Evolutionary conservation across 768 basidiomycete species (phyloP), one percentile per base, ranked within the genome.

Genomic region (Psilocybe subaeruginosa): DNA sequence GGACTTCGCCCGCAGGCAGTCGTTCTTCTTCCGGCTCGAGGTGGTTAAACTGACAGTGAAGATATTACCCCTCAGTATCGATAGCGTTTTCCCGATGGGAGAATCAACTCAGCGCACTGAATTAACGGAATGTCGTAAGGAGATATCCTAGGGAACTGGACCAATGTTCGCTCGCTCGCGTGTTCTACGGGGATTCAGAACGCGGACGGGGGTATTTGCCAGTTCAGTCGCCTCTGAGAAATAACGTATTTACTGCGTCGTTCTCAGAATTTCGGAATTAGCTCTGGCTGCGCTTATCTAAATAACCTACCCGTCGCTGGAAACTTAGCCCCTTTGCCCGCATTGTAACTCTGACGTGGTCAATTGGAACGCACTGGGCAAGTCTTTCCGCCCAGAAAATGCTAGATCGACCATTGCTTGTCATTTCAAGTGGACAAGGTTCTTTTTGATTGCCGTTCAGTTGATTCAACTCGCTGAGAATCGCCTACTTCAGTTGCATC

Each of bases 401-500:
- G 64, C 39, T 54, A 35, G 35, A 54, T 27, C 54, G 43, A 30
- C 52, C 49, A 50, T 50, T 30, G 47, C 64, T 66, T 7, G 52
- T 65, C 43, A 55, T 70, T 29, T 60, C 66, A 57, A 60, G 60
- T 51, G 63, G 61, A 37, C 69, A 69, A 67, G 63, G 71, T 69
- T 37, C 47, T 61, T 64, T 48, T 23, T 48, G 43, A 51, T 49
- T 39, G 23, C 12, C 39, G 4, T 35, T 30, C 14, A 39, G 12
- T 29, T 23, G 11, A 33, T 12, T 8, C 23, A 14, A 23, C 33
- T 45, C 30, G 11, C 53, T 60, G 45, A 61, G 19, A 37, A 19
- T 19, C 41, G 16, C 33, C 11, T 9, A 37, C 33, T 54, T 54
- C 23, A 76, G 74, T 74, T 51, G 72, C 67, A 31, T 73, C 76